Percentiles rank a stretch among this genome's conserved stretches.
These are phyloP conservation scores for Aspergillus bridgeri DNA, from an alignment of 495 filamentous ascomycete genomes.

Conservation along the genomic window DNA sequence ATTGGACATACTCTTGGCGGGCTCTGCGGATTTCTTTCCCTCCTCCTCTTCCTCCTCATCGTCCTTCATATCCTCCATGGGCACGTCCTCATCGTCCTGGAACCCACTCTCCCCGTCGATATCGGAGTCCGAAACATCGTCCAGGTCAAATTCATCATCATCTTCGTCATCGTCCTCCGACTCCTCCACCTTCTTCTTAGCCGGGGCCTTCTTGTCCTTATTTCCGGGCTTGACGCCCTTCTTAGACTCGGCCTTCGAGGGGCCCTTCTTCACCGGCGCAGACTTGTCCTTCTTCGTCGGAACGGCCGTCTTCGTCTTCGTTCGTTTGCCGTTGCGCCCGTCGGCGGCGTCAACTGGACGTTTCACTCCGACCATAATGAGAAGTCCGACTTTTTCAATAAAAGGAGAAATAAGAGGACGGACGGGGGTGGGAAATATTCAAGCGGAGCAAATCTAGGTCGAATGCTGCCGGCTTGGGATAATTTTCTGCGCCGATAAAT, in stretches of 20 bases:
- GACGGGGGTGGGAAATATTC: background rate
- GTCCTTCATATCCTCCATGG: conserved; percentile 33
- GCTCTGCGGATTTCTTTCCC: conserved; percentile 14
- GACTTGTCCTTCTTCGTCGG: conserved; percentile 35
- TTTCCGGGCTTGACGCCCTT: conserved; percentile 26
- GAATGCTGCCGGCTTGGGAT: conserved; percentile 10
- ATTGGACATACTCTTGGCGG: conserved; percentile 30
- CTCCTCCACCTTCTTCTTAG: conserved; percentile 32
- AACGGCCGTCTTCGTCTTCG: conserved; percentile 40
- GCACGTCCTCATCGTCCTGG: conserved; percentile 32
- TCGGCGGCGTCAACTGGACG: conserved; percentile 40
- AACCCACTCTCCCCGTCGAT: conserved; percentile 34
- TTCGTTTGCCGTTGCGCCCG: conserved; percentile 48
- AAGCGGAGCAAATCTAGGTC: background rate
- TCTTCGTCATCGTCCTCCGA: conserved; percentile 33
- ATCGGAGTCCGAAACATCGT: conserved; percentile 41
- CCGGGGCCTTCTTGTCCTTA: conserved; percentile 34
- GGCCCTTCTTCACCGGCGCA: conserved; percentile 32
- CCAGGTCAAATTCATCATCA: conserved; percentile 42
- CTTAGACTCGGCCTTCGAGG: conserved; percentile 26
- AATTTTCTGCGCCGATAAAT: conserved; percentile 16
- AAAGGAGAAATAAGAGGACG: conserved; percentile 2
- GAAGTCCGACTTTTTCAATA: conserved; percentile 4
- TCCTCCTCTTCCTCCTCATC: conserved; percentile 29
- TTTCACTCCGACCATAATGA: conserved; percentile 44